A percentile compares a stretch with the other conserved stretches of the same genome.
Conservation (phyloP, 805 yeast species). For the Saturnispora bothae region DNA sequence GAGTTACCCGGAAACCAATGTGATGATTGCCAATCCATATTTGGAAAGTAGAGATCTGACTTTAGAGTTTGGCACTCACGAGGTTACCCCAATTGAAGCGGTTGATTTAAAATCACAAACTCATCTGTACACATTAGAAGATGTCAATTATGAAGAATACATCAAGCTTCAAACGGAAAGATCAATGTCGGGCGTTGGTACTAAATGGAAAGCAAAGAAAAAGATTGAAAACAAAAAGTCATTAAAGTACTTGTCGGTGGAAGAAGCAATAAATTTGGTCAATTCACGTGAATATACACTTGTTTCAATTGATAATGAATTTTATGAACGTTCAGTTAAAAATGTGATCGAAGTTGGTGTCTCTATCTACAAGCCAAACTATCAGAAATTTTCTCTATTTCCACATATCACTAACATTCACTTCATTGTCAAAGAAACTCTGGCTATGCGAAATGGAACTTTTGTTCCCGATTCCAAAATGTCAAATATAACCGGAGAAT, state of each 20-base stretch:
- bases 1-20: slow-evolving; percentile 11
- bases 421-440: slow-evolving; percentile 19
- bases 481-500: slow-evolving; percentile 22
- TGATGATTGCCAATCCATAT: slow-evolving; percentile 3
- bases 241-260: slow-evolving; percentile 12
- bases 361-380: slow-evolving; percentile 22
- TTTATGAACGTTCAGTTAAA: slow-evolving; percentile 12
- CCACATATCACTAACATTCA: slow-evolving; percentile 25
- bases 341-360: slow-evolving; percentile 24
- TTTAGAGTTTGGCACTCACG: neutral
- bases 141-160: neutral
- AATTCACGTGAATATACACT: slow-evolving; percentile 15
- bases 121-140: neutral
- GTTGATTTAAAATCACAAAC: neutral
- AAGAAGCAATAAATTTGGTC: slow-evolving; percentile 19
- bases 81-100: neutral
- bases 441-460: slow-evolving; percentile 14
- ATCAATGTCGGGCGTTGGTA: neutral
- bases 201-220: neutral
- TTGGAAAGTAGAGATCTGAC: neutral
- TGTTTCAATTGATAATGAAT: slow-evolving; percentile 24
- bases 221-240: neutral
- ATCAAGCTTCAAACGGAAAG: neutral
- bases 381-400: slow-evolving; percentile 20
- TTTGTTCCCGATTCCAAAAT: slow-evolving; percentile 23